Evolutionary conservation across 345 rosid genomes (phyloP).

Genomic region (Erysimum cheiranthoides): DNA sequence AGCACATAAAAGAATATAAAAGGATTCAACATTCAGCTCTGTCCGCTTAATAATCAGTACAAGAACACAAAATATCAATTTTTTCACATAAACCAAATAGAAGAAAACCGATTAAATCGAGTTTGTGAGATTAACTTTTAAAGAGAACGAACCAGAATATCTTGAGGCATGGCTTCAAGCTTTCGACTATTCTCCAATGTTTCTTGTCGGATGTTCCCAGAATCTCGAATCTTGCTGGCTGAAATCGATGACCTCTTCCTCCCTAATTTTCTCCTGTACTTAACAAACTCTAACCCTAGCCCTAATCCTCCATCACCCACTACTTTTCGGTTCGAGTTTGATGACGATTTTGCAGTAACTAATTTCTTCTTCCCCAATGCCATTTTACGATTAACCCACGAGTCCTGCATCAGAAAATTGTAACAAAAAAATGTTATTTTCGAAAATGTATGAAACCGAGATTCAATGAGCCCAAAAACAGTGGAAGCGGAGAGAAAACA

Average conservation of each 20-base stretch:
- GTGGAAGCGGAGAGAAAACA: constrained; percentile 23
- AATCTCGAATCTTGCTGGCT: constrained; percentile 3
- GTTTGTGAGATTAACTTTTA: neutral
- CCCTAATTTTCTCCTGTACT: constrained; percentile 52
- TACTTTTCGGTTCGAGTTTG: constrained; percentile 3
- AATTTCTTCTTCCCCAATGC: constrained; percentile 48
- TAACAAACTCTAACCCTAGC: constrained; percentile 50
- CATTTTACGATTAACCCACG: constrained; percentile 39
- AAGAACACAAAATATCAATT: constrained; percentile 11
- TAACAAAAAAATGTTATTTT: constrained; percentile 9
- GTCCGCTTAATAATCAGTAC: neutral
- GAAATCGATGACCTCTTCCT: constrained; percentile 65
- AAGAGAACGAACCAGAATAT: constrained; percentile 60
- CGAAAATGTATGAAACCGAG: neutral
- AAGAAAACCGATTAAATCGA: neutral
- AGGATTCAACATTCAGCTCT: neutral
- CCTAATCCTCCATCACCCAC: constrained; percentile 34
- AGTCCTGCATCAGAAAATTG: constrained; percentile 4
- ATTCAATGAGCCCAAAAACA: constrained; percentile 30
- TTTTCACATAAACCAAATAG: neutral
- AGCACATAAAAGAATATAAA: neutral
- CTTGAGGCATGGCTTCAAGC: constrained; percentile 72
- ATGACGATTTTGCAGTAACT: constrained; percentile 41
- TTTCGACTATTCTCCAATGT: constrained; percentile 39
- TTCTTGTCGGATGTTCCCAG: constrained; percentile 53